These are phyloP conservation scores for Steccherinum ochraceum DNA, from an alignment of 768 basidiomycete genomes.

Conservation along the genomic window DNA sequence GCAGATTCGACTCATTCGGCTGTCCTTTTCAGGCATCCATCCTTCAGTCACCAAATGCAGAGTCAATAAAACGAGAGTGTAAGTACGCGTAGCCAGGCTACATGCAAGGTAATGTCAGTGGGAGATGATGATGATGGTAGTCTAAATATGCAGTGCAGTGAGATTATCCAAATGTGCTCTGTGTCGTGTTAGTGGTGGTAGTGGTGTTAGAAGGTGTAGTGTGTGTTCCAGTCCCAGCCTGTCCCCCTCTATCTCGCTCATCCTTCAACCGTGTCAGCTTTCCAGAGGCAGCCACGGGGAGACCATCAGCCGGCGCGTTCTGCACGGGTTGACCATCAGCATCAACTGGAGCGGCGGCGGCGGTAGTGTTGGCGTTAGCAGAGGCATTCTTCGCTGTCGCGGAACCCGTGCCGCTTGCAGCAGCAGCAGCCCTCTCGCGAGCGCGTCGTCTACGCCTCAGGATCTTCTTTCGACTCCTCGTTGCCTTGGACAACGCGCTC, in stretches of 20 bases:
- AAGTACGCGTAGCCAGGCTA: background rate
- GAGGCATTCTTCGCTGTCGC: slow-evolving; percentile 22
- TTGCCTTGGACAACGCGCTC: slow-evolving; percentile 51
- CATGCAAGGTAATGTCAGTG: background rate
- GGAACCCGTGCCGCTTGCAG: slow-evolving; percentile 36
- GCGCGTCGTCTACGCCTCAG: slow-evolving; percentile 64
- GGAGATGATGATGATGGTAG: background rate
- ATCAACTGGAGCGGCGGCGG: slow-evolving; percentile 25
- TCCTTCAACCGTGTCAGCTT: slow-evolving; percentile 3
- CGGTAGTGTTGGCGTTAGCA: slow-evolving; percentile 7
- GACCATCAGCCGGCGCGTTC: slow-evolving; percentile 9
- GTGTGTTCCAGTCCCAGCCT: background rate
- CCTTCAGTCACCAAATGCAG: background rate
- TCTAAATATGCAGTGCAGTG: background rate
- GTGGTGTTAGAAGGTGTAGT: background rate
- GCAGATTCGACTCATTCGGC: background rate
- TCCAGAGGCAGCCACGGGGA: background rate
- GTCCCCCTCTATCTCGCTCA: background rate
- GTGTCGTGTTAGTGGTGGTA: background rate
- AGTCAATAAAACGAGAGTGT: background rate
- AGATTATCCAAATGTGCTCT: background rate
- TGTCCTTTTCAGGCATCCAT: too few species aligned
- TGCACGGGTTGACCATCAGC: slow-evolving; percentile 19
- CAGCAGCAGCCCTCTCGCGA: slow-evolving; percentile 57
- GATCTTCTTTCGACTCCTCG: slow-evolving; percentile 74